phyloP scores from a whole-genome alignment of 805 yeast species.

The Maudiozyma turicensis region DNA sequence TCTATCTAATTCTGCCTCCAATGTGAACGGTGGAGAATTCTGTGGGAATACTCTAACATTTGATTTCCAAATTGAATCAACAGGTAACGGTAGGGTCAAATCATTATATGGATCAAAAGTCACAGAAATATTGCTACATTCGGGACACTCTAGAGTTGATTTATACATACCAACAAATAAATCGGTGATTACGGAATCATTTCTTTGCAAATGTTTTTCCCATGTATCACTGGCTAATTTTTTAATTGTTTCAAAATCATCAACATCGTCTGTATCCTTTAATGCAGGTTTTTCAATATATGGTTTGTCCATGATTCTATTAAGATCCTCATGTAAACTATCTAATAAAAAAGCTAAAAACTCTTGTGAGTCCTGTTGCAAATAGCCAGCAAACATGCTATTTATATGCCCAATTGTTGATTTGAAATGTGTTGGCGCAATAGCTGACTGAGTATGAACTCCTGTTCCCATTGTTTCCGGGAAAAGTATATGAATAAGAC shows the following conservation, averaged over 20 bases:
- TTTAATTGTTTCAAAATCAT: constrained; percentile 43
- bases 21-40: constrained; percentile 35
- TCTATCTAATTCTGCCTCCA: constrained; percentile 68
- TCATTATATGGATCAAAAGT: constrained; percentile 94
- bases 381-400: constrained; percentile 74
- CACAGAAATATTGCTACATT: constrained; percentile 64
- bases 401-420: constrained; percentile 69
- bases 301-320: constrained; percentile 74
- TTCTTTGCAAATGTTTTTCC: constrained; percentile 68
- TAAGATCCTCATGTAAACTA: constrained; percentile 88
- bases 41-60: constrained; percentile 55
- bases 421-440: constrained; percentile 71
- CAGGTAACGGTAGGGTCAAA: constrained; percentile 81
- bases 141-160: constrained; percentile 83
- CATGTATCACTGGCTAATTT: constrained; percentile 67
- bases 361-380: constrained; percentile 94
- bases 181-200: constrained; percentile 78
- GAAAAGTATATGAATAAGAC: constrained; percentile 53
- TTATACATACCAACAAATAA: constrained; percentile 85
- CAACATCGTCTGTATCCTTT: constrained; percentile 46
- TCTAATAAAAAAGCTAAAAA: constrained; percentile 82
- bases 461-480: constrained; percentile 20
- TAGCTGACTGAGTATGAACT: constrained; percentile 11
- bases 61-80: constrained; percentile 61
- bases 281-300: constrained; percentile 82